These are phyloP conservation scores for Baudoinia panamericana DNA, from an alignment of 495 filamentous ascomycete genomes.

Conservation along the genomic window DNA sequence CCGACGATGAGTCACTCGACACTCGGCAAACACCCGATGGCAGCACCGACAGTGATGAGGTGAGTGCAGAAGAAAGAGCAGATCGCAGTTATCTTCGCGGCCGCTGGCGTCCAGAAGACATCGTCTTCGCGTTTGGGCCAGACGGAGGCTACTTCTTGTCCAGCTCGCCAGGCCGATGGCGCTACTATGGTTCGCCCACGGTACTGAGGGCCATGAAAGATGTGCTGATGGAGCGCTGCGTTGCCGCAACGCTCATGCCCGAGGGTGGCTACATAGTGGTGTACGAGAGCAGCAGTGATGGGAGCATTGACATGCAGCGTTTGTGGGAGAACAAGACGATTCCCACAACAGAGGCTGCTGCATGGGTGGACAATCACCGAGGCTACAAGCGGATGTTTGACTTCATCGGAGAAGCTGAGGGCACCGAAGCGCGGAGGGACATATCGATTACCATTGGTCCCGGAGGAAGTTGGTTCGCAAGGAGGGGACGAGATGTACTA, in stretches of 20 bases:
- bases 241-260: background rate
- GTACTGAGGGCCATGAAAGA: background rate
- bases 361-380: background rate
- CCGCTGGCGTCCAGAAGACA: background rate
- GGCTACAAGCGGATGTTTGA: background rate
- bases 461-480: conserved; percentile 2
- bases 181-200: background rate
- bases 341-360: background rate
- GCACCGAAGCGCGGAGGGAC: background rate
- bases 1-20: too few relatives aligned
- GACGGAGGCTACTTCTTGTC: background rate
- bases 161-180: background rate
- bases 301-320: background rate
- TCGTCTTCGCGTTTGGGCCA: conserved; percentile 4
- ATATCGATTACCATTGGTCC: background rate
- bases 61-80: too few relatives aligned
- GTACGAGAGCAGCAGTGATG: background rate
- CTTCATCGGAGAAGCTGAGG: background rate
- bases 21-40: too few relatives aligned
- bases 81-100: too few relatives aligned
- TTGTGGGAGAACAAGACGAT: background rate
- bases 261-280: background rate
- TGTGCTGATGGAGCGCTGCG: background rate
- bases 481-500: background rate
- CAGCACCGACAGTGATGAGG: too few relatives aligned